Evolutionary conservation across 1,284 basidiomycete species (phyloP).

Genomic region (Marasmius sp.): DNA sequence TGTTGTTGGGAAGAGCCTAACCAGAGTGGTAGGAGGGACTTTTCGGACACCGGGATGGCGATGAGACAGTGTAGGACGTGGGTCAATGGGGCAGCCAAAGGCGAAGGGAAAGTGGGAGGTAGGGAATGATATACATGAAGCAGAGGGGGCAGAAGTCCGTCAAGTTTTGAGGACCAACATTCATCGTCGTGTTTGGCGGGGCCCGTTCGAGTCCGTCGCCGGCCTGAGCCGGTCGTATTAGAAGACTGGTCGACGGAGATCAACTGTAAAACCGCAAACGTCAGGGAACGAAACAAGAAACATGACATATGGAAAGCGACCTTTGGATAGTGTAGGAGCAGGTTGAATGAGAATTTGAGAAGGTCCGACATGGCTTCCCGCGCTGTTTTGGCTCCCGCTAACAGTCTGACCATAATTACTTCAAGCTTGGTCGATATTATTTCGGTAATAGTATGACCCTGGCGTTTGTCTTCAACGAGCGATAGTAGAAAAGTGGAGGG

Average conservation of each 20-base stretch:
- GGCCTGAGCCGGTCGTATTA: background rate
- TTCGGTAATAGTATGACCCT: constrained; percentile 56
- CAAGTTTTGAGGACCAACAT: background rate
- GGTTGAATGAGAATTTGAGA: constrained; percentile 76
- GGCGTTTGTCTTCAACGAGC: constrained; percentile 60
- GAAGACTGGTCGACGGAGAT: background rate
- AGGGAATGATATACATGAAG: constrained; percentile 62
- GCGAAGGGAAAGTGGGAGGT: constrained; percentile 55
- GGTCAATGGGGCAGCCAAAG: constrained; percentile 64
- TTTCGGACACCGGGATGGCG: constrained; percentile 58
- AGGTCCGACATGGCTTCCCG: constrained; percentile 74
- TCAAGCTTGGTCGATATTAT: constrained; percentile 61
- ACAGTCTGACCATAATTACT: constrained; percentile 42
- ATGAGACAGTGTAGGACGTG: constrained; percentile 75
- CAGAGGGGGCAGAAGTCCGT: constrained; percentile 54
- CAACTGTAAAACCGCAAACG: background rate
- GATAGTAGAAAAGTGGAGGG: constrained; percentile 49
- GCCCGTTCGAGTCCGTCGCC: background rate
- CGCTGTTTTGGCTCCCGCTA: constrained; percentile 51
- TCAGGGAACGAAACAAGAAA: background rate
- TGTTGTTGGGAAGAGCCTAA: constrained; percentile 25
- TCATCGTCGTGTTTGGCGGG: background rate
- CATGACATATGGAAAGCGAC: background rate
- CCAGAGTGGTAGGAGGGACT: constrained; percentile 52
- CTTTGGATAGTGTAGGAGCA: constrained; percentile 57